phyloP scores from a whole-genome alignment of 371 early-diverging fungal species.

The Apophysomyces sp. region DNA sequence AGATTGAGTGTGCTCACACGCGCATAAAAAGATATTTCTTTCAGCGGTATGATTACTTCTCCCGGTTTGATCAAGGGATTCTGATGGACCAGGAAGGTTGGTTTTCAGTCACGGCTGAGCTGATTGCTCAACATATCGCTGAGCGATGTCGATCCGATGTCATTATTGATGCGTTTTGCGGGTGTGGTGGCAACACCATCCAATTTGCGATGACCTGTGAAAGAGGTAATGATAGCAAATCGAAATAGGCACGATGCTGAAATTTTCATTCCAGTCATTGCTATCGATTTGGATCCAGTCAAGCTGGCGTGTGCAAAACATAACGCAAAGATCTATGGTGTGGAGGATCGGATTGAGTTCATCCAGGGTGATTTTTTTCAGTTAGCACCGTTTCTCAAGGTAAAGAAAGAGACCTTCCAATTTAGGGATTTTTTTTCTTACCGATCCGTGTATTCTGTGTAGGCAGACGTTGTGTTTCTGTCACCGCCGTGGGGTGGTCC shows the following conservation, averaged over 20 bases:
- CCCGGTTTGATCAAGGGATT: constrained; percentile 83
- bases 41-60: constrained; percentile 84
- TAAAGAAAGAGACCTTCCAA: no score
- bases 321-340: constrained; percentile 92
- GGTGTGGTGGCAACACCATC: constrained; percentile 95
- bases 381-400: constrained; percentile 59
- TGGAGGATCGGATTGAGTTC: constrained; percentile 89
- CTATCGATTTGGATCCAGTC: constrained; percentile 88
- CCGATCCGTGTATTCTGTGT: background rate
- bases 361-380: constrained; percentile 83
- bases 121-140: constrained; percentile 85
- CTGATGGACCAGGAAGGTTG: constrained; percentile 89
- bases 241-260: background rate
- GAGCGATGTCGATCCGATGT: constrained; percentile 65
- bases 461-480: constrained; percentile 90
- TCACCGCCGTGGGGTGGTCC: constrained; percentile 97
- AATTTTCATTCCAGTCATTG: constrained; percentile 65
- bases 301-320: constrained; percentile 79
- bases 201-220: constrained; percentile 90
- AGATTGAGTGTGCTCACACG: no score
- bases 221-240: constrained; percentile 50
- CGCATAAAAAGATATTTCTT: constrained; percentile 71
- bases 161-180: constrained; percentile 93
- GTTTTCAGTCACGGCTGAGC: constrained; percentile 97
- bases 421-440: no score